Evolutionary conservation across 345 rosid genomes (phyloP).

Genomic region (Turritis glabra): DNA sequence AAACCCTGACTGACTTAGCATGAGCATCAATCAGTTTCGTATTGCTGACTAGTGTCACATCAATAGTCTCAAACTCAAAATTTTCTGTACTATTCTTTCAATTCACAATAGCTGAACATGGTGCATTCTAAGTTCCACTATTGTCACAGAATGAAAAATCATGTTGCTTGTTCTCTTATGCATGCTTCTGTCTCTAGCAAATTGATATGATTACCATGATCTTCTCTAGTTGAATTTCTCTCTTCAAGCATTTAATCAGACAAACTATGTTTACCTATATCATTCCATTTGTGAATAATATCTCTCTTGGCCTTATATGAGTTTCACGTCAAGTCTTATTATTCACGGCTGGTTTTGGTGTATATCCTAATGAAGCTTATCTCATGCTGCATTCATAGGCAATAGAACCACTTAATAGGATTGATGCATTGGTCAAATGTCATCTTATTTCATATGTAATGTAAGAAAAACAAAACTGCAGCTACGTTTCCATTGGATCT

Average conservation of each 20-base stretch:
- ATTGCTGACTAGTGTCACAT: not conserved
- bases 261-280: not conserved
- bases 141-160: not conserved
- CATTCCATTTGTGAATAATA: not conserved
- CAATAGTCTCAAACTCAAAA: not conserved
- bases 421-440: not conserved
- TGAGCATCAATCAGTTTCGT: not conserved
- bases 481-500: constrained; percentile 92
- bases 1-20: not conserved
- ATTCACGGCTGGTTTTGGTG: not conserved
- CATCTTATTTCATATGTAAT: not conserved
- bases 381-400: constrained; percentile 10
- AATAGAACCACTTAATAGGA: not conserved
- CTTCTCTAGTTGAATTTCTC: not conserved
- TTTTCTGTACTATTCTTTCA: constrained; percentile 55
- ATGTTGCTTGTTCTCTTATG: not conserved
- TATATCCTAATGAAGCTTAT: not conserved
- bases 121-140: constrained; percentile 27
- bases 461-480: constrained; percentile 34
- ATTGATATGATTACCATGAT: not conserved
- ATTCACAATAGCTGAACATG: constrained; percentile 65
- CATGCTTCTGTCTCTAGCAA: constrained; percentile 9
- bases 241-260: not conserved
- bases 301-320: not conserved
- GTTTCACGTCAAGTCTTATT: not conserved